Conservation (phyloP, 2,329 filamentous ascomycete species). For the Lasiodiplodia gonubiensis region DNA sequence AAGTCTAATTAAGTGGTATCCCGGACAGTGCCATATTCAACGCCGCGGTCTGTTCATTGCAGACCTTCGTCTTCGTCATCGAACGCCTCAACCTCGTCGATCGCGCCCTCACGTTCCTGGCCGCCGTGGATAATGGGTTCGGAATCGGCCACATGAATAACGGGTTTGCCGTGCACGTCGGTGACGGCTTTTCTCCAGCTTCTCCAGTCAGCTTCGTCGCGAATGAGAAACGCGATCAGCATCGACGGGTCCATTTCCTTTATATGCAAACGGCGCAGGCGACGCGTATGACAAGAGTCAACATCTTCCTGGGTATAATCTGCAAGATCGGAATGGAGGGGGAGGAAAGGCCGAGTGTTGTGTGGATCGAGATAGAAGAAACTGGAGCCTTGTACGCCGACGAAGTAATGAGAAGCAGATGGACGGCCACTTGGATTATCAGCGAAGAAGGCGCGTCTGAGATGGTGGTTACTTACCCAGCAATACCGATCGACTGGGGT, state of each 20-base stretch:
- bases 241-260: constrained; percentile 98
- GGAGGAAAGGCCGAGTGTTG: constrained; percentile 76
- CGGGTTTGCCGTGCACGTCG: constrained; percentile 73
- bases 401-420: constrained; percentile 82
- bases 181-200: constrained; percentile 80
- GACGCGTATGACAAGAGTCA: constrained; percentile 83
- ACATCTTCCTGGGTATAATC: constrained; percentile 75
- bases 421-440: constrained; percentile 73
- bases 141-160: constrained; percentile 80
- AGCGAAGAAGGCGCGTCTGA: not conserved
- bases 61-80: constrained; percentile 68
- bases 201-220: constrained; percentile 80
- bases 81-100: constrained; percentile 89
- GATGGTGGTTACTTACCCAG: constrained; percentile 68
- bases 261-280: constrained; percentile 80
- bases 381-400: constrained; percentile 73
- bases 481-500: constrained; percentile 92
- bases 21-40: constrained; percentile 11
- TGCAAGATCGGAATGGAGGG: constrained; percentile 62
- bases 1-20: constrained; percentile 24
- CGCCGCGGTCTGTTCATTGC: constrained; percentile 10
- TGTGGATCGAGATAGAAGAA: constrained; percentile 98
- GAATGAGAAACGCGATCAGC: constrained; percentile 91
- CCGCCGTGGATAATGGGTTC: constrained; percentile 62
- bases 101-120: constrained; percentile 70